Base-by-base conservation (phyloP, 176 grass and related monocot genomes). In the Musa beccarii region DNA sequence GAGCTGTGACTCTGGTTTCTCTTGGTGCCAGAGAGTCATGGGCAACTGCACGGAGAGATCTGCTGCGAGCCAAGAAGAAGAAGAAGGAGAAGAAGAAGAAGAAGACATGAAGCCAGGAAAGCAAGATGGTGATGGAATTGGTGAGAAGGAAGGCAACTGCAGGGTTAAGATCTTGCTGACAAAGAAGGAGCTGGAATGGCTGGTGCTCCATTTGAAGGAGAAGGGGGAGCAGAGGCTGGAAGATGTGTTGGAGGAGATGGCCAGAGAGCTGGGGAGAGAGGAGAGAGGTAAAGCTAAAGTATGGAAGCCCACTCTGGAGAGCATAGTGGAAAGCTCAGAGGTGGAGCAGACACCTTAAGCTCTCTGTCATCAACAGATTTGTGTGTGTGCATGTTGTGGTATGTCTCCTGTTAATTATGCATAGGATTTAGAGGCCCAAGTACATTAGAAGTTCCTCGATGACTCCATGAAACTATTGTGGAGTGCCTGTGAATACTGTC, bases 241-340 rank as follows among this genome's bases (percentile, higher is more conserved):
- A 20, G 79, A 80, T 52, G 79, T 80, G 79, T 34, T 80, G 57
- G 34, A 64, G 68, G 78, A 80, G 78, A 80, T 80, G 78, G n/a
- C 20, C 13, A 77, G 43, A 25, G 75, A 77, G 75, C 50, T 51
- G 75, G 54, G 21, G n/a, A 25, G 21, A 52, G 69, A 54, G 49
- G 69, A 54, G 49, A 72, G n/a, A 52, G 69, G 56, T 16, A 79
- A 49, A 51, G 13, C 16, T 49, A 64, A 64, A 53, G 69, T 59
- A 3, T 80, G 79, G 79, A 73, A 73, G 24, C 79, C 79, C 5
- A 64, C 54, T 63, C 61, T 80, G 15, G 69, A 80, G 79, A 65
- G 79, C 79, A 80, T 80, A 64, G 57, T 73, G 55, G 79, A 80
- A 57, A 56, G 49, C 11, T 14, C 43, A 21, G 79, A 80, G 79